phyloP scores from a whole-genome alignment of 2,329 filamentous ascomycete species.

The Diatrype stigma region DNA sequence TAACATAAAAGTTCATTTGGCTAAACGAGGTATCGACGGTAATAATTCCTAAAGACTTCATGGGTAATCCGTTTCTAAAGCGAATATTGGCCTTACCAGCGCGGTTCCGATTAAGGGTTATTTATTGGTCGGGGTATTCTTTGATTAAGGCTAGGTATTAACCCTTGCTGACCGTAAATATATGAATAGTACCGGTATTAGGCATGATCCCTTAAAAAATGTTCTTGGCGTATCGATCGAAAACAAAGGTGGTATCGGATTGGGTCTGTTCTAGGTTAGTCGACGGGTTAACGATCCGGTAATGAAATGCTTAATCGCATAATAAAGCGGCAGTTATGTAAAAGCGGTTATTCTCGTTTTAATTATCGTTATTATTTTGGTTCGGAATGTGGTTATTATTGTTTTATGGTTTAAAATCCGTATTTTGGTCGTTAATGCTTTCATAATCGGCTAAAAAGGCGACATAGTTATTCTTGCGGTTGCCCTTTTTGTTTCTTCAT shows the following conservation, averaged over 20 bases:
- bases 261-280: not conserved
- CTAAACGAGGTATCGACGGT: not conserved
- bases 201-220: conserved; percentile 3
- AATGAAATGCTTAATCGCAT: not conserved
- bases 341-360: not conserved
- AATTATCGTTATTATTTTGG: too few species aligned
- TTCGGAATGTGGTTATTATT: not conserved
- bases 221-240: not conserved
- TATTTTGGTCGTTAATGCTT: not conserved
- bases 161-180: not conserved
- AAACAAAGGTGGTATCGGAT: not conserved
- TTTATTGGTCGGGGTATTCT: not conserved
- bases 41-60: not conserved
- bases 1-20: not conserved
- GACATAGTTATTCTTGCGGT: too few species aligned
- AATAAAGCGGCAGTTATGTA: not conserved
- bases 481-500: too few species aligned
- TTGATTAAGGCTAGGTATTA: too few species aligned
- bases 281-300: not conserved
- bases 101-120: conserved; percentile 1
- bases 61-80: not conserved
- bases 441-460: conserved; percentile 1
- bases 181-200: not conserved
- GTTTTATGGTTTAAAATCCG: not conserved
- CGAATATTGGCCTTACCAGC: conserved; percentile 1